Evolutionary conservation across 2,329 filamentous ascomycete species (phyloP), one percentile per base, ranked within the genome.

Genomic region (Xylariales sp.): DNA sequence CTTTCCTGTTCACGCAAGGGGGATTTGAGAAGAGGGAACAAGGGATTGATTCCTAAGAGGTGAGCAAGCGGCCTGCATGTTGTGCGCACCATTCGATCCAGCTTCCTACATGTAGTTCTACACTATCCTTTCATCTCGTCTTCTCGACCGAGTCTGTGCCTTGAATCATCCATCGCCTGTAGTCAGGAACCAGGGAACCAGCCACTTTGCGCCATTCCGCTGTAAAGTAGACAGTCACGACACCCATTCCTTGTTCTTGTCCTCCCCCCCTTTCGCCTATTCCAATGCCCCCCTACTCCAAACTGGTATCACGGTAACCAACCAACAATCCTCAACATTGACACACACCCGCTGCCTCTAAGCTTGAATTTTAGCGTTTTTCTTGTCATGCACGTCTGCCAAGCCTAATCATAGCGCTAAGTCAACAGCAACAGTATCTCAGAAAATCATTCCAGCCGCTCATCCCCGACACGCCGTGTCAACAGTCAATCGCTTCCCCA

Each of bases 401-500:
- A 52, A 62, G 55, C 34, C 59, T 61, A 64, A 65, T 59, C 55
- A n/a, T 55, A 67, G 67, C 41, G 59, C 64, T 71, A 70, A 64
- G 62, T 39, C 58, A 67, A 69, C 65, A 36, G 45, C 54, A 55
- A 28, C 45, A 56, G 39, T n/a, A 34, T 18, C 53, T 61, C 50
- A 30, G 56, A 65, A 49, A 58, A 50, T 62, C 34, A 52, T 62
- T 50, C 36, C 52, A 34, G 56, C 55, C 12, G 45, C 41, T 45
- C 53, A 46, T 52, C 59, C 48, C 52, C 56, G 18, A 63, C 46
- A 58, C 41, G 9, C 50, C 36, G 41, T n/a, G 63, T 68, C 70
- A 70, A 73, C 69, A 70, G 71, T 69, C 67, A 43, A 69, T 66
- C 59, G 49, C 50, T 50, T 46, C 41, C 39, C 28, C n/a, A 23